Evolutionary conservation across 1,139 yeast species (phyloP).

Genomic region (Debaryomyces nepalensis): DNA sequence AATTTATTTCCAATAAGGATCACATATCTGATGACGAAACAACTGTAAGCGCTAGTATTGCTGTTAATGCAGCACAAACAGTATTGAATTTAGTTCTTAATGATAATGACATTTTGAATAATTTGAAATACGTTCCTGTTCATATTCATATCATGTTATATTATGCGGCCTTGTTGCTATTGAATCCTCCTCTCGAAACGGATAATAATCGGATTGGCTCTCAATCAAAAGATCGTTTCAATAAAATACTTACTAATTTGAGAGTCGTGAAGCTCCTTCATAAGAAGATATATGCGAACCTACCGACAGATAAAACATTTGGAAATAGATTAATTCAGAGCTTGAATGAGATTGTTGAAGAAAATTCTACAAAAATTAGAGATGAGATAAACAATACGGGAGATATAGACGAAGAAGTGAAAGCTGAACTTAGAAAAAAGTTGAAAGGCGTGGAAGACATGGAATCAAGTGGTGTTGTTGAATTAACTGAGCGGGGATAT

Average conservation of each 20-base stretch:
- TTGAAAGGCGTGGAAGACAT: constrained; percentile 24
- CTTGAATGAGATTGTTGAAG: constrained; percentile 49
- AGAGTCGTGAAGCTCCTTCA: constrained; percentile 45
- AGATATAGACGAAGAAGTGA: constrained; percentile 18
- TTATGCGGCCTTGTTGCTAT: constrained; percentile 63
- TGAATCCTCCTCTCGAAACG: constrained; percentile 50
- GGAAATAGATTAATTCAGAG: constrained; percentile 53
- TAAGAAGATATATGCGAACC: constrained; percentile 45
- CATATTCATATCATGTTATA: constrained; percentile 74
- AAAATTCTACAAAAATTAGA: constrained; percentile 30
- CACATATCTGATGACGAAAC: constrained; percentile 42
- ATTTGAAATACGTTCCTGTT: constrained; percentile 67
- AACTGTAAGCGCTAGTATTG: constrained; percentile 49
- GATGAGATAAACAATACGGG: constrained; percentile 12
- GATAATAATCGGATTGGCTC: constrained; percentile 23
- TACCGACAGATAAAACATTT: constrained; percentile 59
- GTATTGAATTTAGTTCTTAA: constrained; percentile 61
- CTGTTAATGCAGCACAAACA: constrained; percentile 66
- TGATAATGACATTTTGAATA: constrained; percentile 61
- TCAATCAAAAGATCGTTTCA: constrained; percentile 25
- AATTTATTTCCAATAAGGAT: constrained; percentile 43
- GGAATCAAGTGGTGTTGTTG: constrained; percentile 23
- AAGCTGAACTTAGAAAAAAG: constrained; percentile 22
- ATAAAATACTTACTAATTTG: constrained; percentile 32
- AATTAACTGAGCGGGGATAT: constrained; percentile 21